These are phyloP conservation scores for Cordyceps pruinosa DNA, from an alignment of 2,329 filamentous ascomycete genomes.

Conservation along the genomic window DNA sequence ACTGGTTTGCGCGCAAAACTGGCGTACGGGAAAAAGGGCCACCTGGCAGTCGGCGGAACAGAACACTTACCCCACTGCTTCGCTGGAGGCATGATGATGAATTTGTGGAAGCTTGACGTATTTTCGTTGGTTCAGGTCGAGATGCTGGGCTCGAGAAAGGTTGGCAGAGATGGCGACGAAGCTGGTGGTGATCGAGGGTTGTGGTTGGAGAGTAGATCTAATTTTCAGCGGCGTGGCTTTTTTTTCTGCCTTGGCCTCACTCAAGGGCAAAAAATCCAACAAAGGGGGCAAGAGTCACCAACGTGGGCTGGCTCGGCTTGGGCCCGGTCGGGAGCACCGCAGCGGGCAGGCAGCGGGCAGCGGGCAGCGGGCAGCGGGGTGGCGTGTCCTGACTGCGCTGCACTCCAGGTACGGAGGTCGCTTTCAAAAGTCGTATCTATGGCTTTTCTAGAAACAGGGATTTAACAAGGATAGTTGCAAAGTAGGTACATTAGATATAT, in stretches of 20 bases:
- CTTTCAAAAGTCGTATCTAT: too few relatives aligned
- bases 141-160: neutral
- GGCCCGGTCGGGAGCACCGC: neutral
- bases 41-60: neutral
- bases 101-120: neutral
- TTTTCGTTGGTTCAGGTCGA: neutral
- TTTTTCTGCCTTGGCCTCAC: neutral
- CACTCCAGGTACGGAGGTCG: too few relatives aligned
- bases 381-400: too few relatives aligned
- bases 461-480: too few relatives aligned
- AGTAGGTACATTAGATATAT: too few relatives aligned
- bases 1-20: neutral
- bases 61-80: conserved; percentile 36
- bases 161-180: conserved; percentile 1
- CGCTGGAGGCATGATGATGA: conserved; percentile 34
- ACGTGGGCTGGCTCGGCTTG: conserved; percentile 3
- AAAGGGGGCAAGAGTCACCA: conserved; percentile 6
- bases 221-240: neutral
- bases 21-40: neutral
- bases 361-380: too few relatives aligned
- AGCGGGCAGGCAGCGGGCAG: too few relatives aligned
- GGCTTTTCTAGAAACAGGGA: too few relatives aligned
- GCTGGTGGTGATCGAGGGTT: neutral
- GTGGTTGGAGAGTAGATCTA: neutral
- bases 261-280: neutral